Base-by-base conservation (phyloP, 2,329 filamentous ascomycete species). In the Ceratocystis colombiana region DNA sequence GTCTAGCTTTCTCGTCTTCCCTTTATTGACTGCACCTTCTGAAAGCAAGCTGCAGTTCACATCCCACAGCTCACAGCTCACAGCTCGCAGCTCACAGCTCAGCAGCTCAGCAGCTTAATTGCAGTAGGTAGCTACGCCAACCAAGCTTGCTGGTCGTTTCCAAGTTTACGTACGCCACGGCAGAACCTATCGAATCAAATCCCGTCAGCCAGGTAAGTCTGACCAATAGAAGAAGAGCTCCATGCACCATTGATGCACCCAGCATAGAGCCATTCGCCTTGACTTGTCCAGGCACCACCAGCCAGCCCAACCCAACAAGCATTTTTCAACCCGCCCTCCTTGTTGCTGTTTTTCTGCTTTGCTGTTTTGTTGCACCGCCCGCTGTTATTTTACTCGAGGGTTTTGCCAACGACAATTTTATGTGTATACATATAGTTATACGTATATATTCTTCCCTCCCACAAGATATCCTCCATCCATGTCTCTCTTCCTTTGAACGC, bases 401-500 rank as follows among this genome's bases (percentile, higher is more conserved):
- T 41, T 41, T 41, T 41, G 12, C 37, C 37, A 53, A 12, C 48
- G 48, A 5, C 48, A 25, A 15, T 53, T 53, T 28, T 53, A 53
- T 53, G 48, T 53, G 22, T 53, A 53, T 53, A 53, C 48, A 53
- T 50, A 50, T 20, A 50, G 8, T 22, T 20, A 53, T 53, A 28
- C 22, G 25, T 53, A 53, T 53, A 25, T 53, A 53, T 12, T 53
- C 48, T 53, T 53, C 48, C 48, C 48, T 53, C 48, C 17, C 8
- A 53, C 48, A 53, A 41, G 37, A 41, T 41, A 41, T 41, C 25
- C 48, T 28, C 15, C 48, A 53, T 28, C 20, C 48, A 53, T 53
- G 48, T 25, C 48, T 53, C 48, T 53, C 48, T 53, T 53, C 48
- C 48, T 53, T 53, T 53, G 48, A 53, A 53, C 48, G 8, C 48